Evolutionary conservation across 768 basidiomycete genomes (phyloP).

Genomic region (Lepiota venenata): DNA sequence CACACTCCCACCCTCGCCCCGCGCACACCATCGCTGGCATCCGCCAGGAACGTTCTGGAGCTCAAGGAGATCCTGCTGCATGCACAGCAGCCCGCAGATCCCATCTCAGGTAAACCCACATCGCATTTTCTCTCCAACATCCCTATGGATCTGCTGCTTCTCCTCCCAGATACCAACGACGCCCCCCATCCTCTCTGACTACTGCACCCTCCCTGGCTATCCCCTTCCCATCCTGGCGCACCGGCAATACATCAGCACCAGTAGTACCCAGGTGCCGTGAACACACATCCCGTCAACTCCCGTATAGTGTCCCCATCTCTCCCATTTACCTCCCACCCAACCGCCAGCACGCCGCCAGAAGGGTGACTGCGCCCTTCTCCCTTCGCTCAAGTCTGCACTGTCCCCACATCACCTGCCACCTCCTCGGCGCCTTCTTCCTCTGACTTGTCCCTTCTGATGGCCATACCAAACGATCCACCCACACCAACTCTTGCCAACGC

Average conservation of each 20-base stretch:
- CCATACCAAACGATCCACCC: constrained; percentile 28
- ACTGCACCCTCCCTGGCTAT: constrained; percentile 9
- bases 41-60: constrained; percentile 58
- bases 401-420: constrained; percentile 7
- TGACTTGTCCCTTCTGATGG: constrained; percentile 20
- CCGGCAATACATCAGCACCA: constrained; percentile 10
- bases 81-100: constrained; percentile 48
- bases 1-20: constrained; percentile 34
- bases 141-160: constrained; percentile 61
- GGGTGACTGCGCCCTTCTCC: constrained; percentile 15
- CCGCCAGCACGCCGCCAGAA: constrained; percentile 6
- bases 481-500: constrained; percentile 35
- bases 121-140: constrained; percentile 48
- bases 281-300: neutral
- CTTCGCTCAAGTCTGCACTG: constrained; percentile 11
- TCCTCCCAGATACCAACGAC: constrained; percentile 32
- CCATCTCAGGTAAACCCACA: constrained; percentile 33
- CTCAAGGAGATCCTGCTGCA: constrained; percentile 67
- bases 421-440: constrained; percentile 13
- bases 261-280: too few species aligned
- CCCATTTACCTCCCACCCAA: constrained; percentile 9
- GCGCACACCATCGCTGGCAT: neutral
- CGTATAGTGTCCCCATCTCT: constrained; percentile 5
- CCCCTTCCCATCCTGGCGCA: constrained; percentile 9
- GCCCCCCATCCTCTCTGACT: constrained; percentile 12